Conservation (phyloP, 108 stramenopile species). For the Cafeteria roenbergensis region DNA sequence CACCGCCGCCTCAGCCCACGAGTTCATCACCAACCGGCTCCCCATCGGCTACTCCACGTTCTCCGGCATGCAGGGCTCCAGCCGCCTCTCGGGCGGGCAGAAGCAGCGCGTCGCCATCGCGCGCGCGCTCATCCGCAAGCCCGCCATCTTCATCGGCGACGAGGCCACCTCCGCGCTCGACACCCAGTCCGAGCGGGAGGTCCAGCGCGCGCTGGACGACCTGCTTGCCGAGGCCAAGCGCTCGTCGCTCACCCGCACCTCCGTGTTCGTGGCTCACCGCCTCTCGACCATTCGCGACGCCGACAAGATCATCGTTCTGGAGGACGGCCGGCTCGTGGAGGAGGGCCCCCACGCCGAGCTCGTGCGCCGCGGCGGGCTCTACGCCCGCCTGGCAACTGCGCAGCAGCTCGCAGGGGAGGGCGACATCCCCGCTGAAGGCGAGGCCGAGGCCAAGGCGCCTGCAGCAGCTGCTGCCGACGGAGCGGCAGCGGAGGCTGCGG, state of each 20-base stretch:
- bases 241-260: constrained; percentile 1
- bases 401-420: neutral
- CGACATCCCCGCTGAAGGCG: too few species aligned
- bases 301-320: constrained; percentile 67
- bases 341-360: constrained; percentile 67
- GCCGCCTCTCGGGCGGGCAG: constrained; percentile 59
- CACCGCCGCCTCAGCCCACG: constrained; percentile 24
- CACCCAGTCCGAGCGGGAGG: constrained; percentile 56
- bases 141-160: constrained; percentile 59
- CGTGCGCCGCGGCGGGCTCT: constrained; percentile 15
- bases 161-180: constrained; percentile 63
- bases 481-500: too few species aligned
- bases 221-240: constrained; percentile 24
- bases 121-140: constrained; percentile 65
- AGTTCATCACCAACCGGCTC: constrained; percentile 16
- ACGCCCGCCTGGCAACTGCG: constrained; percentile 14
- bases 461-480: too few species aligned
- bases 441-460: too few species aligned
- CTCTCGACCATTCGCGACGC: constrained; percentile 70
- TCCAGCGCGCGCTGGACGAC: constrained; percentile 60
- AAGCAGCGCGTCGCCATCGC: constrained; percentile 80
- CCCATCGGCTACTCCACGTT: neutral
- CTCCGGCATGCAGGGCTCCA: constrained; percentile 19
- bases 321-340: constrained; percentile 61
- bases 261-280: constrained; percentile 55